Conservation (phyloP, 2,329 filamentous ascomycete species). For the Dendryphion nanum region DNA sequence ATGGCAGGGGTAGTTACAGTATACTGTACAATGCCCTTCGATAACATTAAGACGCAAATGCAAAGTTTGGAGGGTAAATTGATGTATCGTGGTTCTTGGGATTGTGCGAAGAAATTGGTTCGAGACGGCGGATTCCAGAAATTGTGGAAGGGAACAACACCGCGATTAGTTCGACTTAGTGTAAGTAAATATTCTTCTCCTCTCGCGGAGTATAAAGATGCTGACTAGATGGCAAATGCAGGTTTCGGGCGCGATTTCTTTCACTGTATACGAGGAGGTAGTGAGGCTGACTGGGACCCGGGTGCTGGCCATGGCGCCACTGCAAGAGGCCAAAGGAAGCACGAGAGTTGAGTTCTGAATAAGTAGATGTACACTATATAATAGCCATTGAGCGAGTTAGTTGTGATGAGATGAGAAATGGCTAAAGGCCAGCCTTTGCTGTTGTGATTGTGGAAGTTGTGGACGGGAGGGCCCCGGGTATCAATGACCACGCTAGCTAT, state of each 20-base stretch:
- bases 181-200: constrained; percentile 2
- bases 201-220: too few species aligned
- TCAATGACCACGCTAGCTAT: too few species aligned
- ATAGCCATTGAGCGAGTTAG: too few species aligned
- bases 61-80: constrained; percentile 5
- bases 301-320: too few species aligned
- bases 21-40: constrained; percentile 10
- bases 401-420: background rate
- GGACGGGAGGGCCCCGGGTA: too few species aligned
- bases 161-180: constrained; percentile 6
- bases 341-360: too few species aligned
- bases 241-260: constrained; percentile 6
- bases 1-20: constrained; percentile 9
- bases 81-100: constrained; percentile 3
- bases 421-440: too few species aligned
- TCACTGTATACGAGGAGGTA: constrained; percentile 6
- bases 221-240: background rate
- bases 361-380: too few species aligned
- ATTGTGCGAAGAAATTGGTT: constrained; percentile 5
- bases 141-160: constrained; percentile 7
- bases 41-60: constrained; percentile 9
- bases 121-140: constrained; percentile 1
- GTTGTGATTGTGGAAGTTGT: too few species aligned
- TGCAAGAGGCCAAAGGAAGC: too few species aligned
- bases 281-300: background rate